Conservation (phyloP, 495 filamentous ascomycete species). For the Lepraria neglecta region DNA sequence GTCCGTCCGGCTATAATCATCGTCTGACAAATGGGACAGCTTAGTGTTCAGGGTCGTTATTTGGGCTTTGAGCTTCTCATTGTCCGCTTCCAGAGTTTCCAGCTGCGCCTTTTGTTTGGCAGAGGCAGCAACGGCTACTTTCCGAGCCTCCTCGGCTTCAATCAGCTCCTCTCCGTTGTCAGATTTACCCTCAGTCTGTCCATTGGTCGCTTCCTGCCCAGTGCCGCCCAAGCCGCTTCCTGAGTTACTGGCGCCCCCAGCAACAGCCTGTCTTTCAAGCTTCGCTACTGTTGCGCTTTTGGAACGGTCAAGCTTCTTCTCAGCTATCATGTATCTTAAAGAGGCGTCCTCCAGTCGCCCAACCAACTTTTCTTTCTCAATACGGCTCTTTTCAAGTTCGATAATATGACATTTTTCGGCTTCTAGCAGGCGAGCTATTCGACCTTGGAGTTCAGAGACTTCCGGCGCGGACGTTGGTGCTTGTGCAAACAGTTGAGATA, state of each 20-base stretch:
- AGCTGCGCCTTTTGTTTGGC: conserved; percentile 84
- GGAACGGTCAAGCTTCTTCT: conserved; percentile 83
- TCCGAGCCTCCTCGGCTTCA: conserved; percentile 62
- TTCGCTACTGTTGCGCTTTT: conserved; percentile 86
- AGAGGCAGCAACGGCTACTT: conserved; percentile 64
- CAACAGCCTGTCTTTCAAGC: conserved; percentile 79
- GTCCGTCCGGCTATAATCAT: conserved; percentile 88
- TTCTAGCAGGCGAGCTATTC: conserved; percentile 66
- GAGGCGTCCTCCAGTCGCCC: conserved; percentile 80
- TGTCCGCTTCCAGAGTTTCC: conserved; percentile 68
- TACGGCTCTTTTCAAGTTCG: conserved; percentile 66
- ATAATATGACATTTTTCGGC: conserved; percentile 72
- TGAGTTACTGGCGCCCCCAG: conserved; percentile 49
- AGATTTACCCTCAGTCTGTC: conserved; percentile 46
- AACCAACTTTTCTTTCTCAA: conserved; percentile 76
- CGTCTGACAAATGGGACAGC: conserved; percentile 61
- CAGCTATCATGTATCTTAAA: conserved; percentile 84
- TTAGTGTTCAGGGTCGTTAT: conserved; percentile 64
- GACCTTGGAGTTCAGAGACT: conserved; percentile 61
- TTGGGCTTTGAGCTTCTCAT: conserved; percentile 69
- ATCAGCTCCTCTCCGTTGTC: conserved; percentile 43
- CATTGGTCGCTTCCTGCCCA: conserved; percentile 51
- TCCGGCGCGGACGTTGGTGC: conserved; percentile 49
- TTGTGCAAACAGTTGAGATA: conserved; percentile 50
- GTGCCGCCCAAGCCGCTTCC: conserved; percentile 50